A percentile compares a stretch with the other conserved stretches of the same genome.
Evolutionary conservation across 2,329 filamentous ascomycete genomes (phyloP).

Genomic region (Clarireedia homoeocarpa): DNA sequence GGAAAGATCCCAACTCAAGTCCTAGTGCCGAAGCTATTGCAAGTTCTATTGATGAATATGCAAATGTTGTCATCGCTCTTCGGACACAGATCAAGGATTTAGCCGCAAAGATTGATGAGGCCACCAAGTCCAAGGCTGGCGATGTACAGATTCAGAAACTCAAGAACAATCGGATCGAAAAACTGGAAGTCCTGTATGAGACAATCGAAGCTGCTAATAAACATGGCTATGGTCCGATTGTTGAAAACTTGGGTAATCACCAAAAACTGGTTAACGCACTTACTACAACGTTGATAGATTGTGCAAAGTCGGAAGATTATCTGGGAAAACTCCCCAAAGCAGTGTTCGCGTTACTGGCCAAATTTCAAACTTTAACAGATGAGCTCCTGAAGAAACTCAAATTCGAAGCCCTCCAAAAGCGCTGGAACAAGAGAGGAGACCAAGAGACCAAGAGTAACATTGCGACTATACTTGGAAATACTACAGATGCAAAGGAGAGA

Average conservation of each 20-base stretch:
- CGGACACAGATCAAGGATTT: constrained; percentile 26
- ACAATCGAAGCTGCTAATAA: constrained; percentile 47
- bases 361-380: constrained; percentile 49
- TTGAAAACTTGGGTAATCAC: constrained; percentile 51
- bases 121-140: constrained; percentile 13
- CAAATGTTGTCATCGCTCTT: constrained; percentile 24
- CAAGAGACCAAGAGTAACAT: constrained; percentile 55
- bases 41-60: constrained; percentile 27
- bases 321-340: constrained; percentile 46
- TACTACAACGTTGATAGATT: constrained; percentile 46
- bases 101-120: constrained; percentile 23
- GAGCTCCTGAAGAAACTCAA: constrained; percentile 54
- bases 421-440: constrained; percentile 56
- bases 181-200: constrained; percentile 41
- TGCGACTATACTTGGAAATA: constrained; percentile 43
- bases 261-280: constrained; percentile 48
- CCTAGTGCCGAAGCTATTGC: constrained; percentile 24
- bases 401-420: constrained; percentile 55
- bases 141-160: constrained; percentile 30
- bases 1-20: constrained; percentile 31
- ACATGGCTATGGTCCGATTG: constrained; percentile 46
- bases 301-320: constrained; percentile 45
- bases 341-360: constrained; percentile 53
- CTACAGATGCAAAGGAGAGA: constrained; percentile 25
- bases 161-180: constrained; percentile 36